Conservation (phyloP, 495 filamentous ascomycete species). For the Tuber aestivum region DNA sequence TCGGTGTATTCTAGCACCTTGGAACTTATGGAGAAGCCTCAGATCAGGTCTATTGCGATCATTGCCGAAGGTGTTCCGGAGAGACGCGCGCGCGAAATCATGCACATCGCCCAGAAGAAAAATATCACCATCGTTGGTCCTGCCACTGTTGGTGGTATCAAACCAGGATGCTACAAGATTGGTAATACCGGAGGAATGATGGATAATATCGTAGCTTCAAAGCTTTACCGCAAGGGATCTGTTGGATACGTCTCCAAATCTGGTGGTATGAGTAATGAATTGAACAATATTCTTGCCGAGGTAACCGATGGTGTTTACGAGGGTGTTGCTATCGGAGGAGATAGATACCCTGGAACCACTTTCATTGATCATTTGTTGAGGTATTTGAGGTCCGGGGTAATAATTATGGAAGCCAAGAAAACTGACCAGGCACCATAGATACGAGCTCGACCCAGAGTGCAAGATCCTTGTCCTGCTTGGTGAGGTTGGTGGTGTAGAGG, state of each 20-base stretch:
- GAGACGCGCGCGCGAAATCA: conserved; percentile 95
- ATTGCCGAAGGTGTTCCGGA: conserved; percentile 99
- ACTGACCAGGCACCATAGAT: conserved; percentile 44
- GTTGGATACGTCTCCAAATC: conserved; percentile 99
- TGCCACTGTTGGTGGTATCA: conserved; percentile 97
- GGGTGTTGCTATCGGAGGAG: conserved; percentile 98
- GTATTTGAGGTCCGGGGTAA: conserved; percentile 17
- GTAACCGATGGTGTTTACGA: conserved; percentile 97
- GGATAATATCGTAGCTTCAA: conserved; percentile 99
- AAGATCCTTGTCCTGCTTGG: conserved; percentile 93
- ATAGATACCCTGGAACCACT: conserved; percentile 95
- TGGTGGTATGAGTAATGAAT: conserved; percentile 99
- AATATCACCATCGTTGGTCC: conserved; percentile 98
- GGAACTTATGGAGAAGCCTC: conserved; percentile 95
- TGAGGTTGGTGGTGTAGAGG: conserved; percentile 98
- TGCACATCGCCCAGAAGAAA: conserved; percentile 93
- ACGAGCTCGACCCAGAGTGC: conserved; percentile 90
- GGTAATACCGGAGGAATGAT: conserved; percentile 99
- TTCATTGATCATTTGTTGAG: conserved; percentile 98
- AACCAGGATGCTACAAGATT: conserved; percentile 98
- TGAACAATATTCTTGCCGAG: conserved; percentile 98
- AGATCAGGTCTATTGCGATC: conserved; percentile 96
- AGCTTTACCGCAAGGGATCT: conserved; percentile 98
- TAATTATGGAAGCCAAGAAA: not conserved
- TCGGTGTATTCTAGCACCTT: conserved; percentile 96